Percentiles rank a stretch among this genome's conserved stretches.
These are phyloP conservation scores for Microdochium trichocladiopsis DNA, from an alignment of 2,329 filamentous ascomycete genomes.

Conservation along the genomic window DNA sequence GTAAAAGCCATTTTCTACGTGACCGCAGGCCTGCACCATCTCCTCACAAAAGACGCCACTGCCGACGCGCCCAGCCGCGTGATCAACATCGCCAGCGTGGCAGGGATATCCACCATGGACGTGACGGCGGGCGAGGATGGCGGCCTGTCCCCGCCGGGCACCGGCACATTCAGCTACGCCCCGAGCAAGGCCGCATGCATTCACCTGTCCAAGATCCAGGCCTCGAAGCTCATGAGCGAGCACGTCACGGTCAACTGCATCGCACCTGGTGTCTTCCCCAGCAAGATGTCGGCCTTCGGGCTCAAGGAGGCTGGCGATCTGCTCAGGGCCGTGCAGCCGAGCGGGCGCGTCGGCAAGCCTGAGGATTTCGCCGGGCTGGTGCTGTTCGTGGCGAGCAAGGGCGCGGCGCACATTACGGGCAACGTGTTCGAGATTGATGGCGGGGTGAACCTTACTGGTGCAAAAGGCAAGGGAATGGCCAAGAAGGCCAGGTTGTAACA, in stretches of 20 bases:
- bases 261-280: slow-evolving; percentile 4
- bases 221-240: slow-evolving; percentile 3
- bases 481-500: slow-evolving; percentile 2
- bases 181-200: slow-evolving; percentile 5
- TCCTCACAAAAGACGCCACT: slow-evolving; percentile 3
- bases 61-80: slow-evolving; percentile 3
- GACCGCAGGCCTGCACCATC: slow-evolving; percentile 3
- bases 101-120: slow-evolving; percentile 1
- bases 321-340: slow-evolving; percentile 2
- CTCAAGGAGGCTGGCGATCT: slow-evolving; percentile 1
- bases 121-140: slow-evolving; percentile 1
- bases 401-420: slow-evolving; percentile 4
- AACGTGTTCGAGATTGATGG: slow-evolving; percentile 5
- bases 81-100: slow-evolving; percentile 5
- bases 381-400: slow-evolving; percentile 2
- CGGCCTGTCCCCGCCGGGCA: slow-evolving; percentile 1
- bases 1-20: slow-evolving; percentile 6
- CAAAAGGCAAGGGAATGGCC: slow-evolving; percentile 1
- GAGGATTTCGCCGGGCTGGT: slow-evolving; percentile 4
- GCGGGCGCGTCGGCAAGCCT: slow-evolving; percentile 4
- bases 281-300: slow-evolving; percentile 4
- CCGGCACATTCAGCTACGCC: slow-evolving; percentile 3
- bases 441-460: slow-evolving; percentile 1
- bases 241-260: slow-evolving; percentile 5
- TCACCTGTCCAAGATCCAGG: slow-evolving; percentile 2